These are phyloP conservation scores for Gossypium rotundifolium DNA, from an alignment of 345 rosid genomes.

Conservation along the genomic window DNA sequence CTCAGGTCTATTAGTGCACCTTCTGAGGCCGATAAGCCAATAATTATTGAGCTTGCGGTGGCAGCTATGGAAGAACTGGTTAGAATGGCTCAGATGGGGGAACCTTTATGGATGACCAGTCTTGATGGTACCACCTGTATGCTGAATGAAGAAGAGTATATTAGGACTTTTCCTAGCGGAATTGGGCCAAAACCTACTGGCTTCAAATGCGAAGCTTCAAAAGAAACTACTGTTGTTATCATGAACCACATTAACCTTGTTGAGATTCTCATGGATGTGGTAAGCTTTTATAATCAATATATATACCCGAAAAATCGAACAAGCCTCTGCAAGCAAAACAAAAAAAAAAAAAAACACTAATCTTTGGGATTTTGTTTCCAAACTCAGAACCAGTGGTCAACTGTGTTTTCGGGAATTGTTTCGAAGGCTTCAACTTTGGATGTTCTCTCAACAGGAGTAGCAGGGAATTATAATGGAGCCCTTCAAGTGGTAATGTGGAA, in stretches of 20 bases:
- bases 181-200: conserved; percentile 60
- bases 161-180: conserved; percentile 46
- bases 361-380: not conserved
- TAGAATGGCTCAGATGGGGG: conserved; percentile 65
- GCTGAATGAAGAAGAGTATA: conserved; percentile 66
- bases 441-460: conserved; percentile 52
- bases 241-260: conserved; percentile 66
- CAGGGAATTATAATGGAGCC: conserved; percentile 69
- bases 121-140: conserved; percentile 35
- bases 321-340: not conserved
- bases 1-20: conserved; percentile 56
- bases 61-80: conserved; percentile 87
- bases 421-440: conserved; percentile 62
- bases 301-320: not conserved
- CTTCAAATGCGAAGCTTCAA: conserved; percentile 75
- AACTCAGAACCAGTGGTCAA: conserved; percentile 71
- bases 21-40: conserved; percentile 52
- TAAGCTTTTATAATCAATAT: conserved; percentile 18
- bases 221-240: conserved; percentile 52
- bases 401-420: conserved; percentile 62
- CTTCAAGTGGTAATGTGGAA: conserved; percentile 56
- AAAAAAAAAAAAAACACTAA: not conserved
- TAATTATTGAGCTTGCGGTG: conserved; percentile 72
- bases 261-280: conserved; percentile 79
- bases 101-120: conserved; percentile 69